phyloP scores from a whole-genome alignment of 768 basidiomycete species.

The Peribolospora kevripleyi region DNA sequence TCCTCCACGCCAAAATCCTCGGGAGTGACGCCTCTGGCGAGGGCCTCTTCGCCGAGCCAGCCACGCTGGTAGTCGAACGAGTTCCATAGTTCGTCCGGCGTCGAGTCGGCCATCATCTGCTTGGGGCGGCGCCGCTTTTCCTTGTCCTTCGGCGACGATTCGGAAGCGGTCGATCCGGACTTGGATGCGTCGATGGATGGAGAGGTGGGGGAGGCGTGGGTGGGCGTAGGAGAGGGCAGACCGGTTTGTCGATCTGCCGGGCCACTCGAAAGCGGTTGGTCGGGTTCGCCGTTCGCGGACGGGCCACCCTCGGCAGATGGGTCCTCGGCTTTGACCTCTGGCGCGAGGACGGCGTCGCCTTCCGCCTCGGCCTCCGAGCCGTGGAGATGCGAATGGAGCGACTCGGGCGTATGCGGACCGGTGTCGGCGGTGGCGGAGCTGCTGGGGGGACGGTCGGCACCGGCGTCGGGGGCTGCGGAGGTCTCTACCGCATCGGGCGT shows the following conservation, averaged over 20 bases:
- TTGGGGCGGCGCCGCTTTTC: conserved; percentile 4
- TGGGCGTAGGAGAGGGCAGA: no score
- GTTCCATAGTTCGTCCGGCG: conserved; percentile 11
- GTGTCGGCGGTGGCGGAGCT: no score
- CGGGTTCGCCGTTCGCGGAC: no score
- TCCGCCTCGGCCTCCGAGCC: neutral
- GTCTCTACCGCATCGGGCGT: neutral
- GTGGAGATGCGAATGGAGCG: no score
- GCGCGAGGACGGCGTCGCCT: neutral
- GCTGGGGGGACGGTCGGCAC: neutral
- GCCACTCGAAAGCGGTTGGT: no score
- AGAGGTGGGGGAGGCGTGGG: no score
- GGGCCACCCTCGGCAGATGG: no score
- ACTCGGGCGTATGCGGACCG: no score
- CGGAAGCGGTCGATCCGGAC: neutral
- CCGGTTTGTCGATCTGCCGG: no score
- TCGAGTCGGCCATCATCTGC: conserved; percentile 3
- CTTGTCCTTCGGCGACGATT: neutral
- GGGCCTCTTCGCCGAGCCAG: neutral
- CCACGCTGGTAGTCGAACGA: conserved; percentile 8
- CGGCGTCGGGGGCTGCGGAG: neutral
- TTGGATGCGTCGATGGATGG: neutral
- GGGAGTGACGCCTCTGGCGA: conserved; percentile 29
- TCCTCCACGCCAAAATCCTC: conserved; percentile 70
- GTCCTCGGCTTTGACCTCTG: neutral